A percentile compares a stretch with the other conserved stretches of the same genome.
Evolutionary conservation across 2,329 filamentous ascomycete species (phyloP).

Genomic region (Cladosporium sp.): DNA sequence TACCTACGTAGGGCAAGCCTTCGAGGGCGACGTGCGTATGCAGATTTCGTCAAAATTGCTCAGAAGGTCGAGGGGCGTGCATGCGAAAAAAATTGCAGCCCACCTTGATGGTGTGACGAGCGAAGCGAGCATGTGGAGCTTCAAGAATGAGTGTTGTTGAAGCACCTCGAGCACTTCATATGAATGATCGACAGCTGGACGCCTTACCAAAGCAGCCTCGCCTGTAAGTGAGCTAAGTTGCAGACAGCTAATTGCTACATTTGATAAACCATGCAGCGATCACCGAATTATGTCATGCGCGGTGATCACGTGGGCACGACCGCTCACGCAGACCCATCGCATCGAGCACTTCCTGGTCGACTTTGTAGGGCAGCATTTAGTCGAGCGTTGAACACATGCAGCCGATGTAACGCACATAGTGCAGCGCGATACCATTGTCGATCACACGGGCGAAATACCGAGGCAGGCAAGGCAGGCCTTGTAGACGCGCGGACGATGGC

Average conservation of each 20-base stretch:
- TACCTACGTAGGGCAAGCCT: too few relatives aligned
- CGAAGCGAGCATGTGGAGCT: background rate
- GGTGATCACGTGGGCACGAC: too few relatives aligned
- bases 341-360: too few relatives aligned
- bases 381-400: conserved; percentile 34
- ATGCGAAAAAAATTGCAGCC: background rate
- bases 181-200: too few relatives aligned
- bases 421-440: conserved; percentile 48
- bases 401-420: conserved; percentile 55
- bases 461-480: conserved; percentile 1
- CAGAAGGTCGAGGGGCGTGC: background rate
- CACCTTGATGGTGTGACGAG: background rate
- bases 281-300: too few relatives aligned
- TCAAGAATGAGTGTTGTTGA: background rate
- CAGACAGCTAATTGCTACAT: too few relatives aligned
- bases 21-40: too few relatives aligned
- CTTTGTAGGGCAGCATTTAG: too few relatives aligned
- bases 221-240: too few relatives aligned
- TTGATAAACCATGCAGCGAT: too few relatives aligned
- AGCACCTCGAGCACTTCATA: background rate
- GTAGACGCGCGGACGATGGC: conserved; percentile 1
- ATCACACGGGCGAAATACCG: conserved; percentile 23
- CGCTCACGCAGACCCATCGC: too few relatives aligned
- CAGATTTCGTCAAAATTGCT: background rate
- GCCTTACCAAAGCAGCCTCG: too few relatives aligned